Percentiles rank a stretch among this genome's conserved stretches.
phyloP scores from a whole-genome alignment of 2,329 filamentous ascomycete genomes.

The Macrophomina phaseolina region DNA sequence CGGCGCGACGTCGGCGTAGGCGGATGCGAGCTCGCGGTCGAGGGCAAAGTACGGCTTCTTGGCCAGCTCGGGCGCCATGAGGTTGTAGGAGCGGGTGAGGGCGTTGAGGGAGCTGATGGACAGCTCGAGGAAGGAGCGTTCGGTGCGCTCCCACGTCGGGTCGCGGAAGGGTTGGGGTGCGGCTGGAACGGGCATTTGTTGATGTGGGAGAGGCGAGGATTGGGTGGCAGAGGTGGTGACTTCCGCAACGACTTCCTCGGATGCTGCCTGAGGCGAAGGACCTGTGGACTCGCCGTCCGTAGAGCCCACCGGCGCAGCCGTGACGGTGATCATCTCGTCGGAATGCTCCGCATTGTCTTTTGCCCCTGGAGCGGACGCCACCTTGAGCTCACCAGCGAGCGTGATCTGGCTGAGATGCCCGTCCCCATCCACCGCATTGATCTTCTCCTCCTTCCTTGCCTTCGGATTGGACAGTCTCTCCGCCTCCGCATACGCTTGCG shows the following conservation, averaged over 20 bases:
- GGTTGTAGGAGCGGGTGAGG: constrained; percentile 86
- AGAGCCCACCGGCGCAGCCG: constrained; percentile 40
- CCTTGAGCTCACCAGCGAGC: constrained; percentile 51
- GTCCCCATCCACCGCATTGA: constrained; percentile 51
- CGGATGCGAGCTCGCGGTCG: constrained; percentile 78
- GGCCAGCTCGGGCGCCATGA: constrained; percentile 89
- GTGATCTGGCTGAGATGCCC: constrained; percentile 56
- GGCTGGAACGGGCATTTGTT: constrained; percentile 38
- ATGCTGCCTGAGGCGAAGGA: constrained; percentile 32
- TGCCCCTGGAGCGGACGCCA: constrained; percentile 30
- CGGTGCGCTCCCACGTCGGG: constrained; percentile 72
- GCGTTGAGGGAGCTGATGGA: constrained; percentile 79
- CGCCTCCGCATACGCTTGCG: constrained; percentile 75
- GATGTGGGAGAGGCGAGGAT: constrained; percentile 29
- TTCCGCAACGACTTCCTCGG: not conserved
- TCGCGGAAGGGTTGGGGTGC: constrained; percentile 73
- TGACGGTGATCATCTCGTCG: constrained; percentile 39
- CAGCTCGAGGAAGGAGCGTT: constrained; percentile 76
- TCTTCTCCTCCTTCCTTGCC: constrained; percentile 49
- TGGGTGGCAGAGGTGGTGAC: constrained; percentile 26
- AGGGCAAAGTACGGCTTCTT: constrained; percentile 92
- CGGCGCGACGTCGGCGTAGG: constrained; percentile 86
- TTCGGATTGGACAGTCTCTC: constrained; percentile 68
- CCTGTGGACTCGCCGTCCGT: constrained; percentile 20
- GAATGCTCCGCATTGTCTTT: constrained; percentile 30